Evolutionary conservation across 441 rosid genomes (phyloP), one percentile per base, ranked within the genome.

Genomic region (Brassica hybrid): DNA sequence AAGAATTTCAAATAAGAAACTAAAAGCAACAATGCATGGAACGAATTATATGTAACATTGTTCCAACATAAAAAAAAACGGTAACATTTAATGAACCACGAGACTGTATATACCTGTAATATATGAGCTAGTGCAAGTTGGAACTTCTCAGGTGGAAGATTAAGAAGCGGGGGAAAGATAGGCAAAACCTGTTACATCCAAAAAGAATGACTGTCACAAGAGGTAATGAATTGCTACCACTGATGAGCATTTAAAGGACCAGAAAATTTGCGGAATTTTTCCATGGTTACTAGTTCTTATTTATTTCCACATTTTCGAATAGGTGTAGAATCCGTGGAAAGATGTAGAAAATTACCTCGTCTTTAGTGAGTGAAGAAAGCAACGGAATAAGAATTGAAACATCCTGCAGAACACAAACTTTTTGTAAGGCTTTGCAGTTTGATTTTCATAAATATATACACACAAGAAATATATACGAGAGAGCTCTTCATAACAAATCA

Each of bases 101-200:
- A 74, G 64, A 67, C 80, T 71, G 72, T 38, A 74, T 14, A 57
- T 85, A 94, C 99, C 99, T 96, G 99, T 76, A 96, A 85, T 81
- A 96, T 91, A 77, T 91, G 95, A 75, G 98, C 99, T 77, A 96
- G 94, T 10, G 98, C 99, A 86, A 88, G 88, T 83, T 91, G 98
- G 86, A 96, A 96, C 88, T 94, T 96, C 23, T 97, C 99, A 54
- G 89, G 82, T 12, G 97, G 97, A 76, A 97, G 98, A 84, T 90
- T 90, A 65, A 93, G 92, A 80, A 97, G 93, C 56, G 88, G 92
- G 48, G 99, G 98, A 64, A 97, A 97, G 71, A 27, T 27, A 27
- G 32, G 32, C 32, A 27, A 27, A 27, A 27, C 32, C 32, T 27
- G 32, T 27, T 27, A 27, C 32, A 27, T 27, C 32, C 32, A 27